Conservation (phyloP, 2,329 filamentous ascomycete species). For the Aspergillus luchuensis region DNA sequence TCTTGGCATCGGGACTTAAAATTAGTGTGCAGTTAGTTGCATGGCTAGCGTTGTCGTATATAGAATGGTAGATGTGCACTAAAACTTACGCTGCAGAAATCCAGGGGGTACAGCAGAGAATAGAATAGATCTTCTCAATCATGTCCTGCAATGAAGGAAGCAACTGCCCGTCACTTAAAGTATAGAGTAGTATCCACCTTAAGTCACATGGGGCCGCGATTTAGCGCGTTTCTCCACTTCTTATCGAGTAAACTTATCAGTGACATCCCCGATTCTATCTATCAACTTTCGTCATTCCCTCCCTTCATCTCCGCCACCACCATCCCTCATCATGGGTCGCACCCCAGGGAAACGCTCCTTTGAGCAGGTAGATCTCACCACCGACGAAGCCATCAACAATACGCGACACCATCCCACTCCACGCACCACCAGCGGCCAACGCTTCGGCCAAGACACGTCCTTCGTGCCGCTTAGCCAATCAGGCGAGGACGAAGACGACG, state of each 20-base stretch:
- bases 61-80: not conserved
- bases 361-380: conserved; percentile 34
- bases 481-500: conserved; percentile 40
- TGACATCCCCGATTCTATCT: not conserved
- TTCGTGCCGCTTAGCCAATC: conserved; percentile 37
- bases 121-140: too few species aligned
- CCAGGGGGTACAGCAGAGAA: too few species aligned
- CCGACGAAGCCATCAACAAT: conserved; percentile 21
- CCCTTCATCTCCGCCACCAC: not conserved
- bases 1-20: not conserved
- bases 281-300: too few species aligned
- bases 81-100: too few species aligned
- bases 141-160: too few species aligned
- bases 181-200: not conserved
- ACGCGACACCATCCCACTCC: conserved; percentile 5
- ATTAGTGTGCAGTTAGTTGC: not conserved
- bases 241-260: not conserved
- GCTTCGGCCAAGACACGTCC: conserved; percentile 30
- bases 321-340: conserved; percentile 15
- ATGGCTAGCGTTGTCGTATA: not conserved
- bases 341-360: conserved; percentile 23
- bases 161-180: too few species aligned
- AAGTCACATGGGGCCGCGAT: conserved; percentile 21
- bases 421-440: conserved; percentile 26
- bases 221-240: conserved; percentile 12